Conservation (phyloP, 768 basidiomycete species). For the Mycena crocata region DNA sequence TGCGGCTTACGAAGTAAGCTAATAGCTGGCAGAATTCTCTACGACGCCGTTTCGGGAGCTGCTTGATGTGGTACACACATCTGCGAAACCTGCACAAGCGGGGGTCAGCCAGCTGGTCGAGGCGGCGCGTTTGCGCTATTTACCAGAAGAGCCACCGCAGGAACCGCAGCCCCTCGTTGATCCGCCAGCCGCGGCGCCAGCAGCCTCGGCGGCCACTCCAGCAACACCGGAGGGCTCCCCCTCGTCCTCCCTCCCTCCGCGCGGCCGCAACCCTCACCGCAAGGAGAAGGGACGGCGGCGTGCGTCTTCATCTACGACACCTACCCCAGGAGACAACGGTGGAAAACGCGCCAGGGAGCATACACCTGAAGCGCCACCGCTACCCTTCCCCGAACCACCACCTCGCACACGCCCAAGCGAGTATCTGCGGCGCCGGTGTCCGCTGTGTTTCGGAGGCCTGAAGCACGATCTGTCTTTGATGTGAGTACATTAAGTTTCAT, state of each 20-base stretch:
- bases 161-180: no score
- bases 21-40: constrained; percentile 4
- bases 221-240: no score
- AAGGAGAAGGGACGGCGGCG: neutral
- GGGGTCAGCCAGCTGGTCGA: neutral
- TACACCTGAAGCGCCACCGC: neutral
- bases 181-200: neutral
- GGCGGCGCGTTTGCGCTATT: neutral
- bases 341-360: neutral
- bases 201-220: neutral
- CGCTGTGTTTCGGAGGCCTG: constrained; percentile 8
- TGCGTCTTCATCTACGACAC: neutral
- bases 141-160: neutral
- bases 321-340: neutral
- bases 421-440: constrained; percentile 14
- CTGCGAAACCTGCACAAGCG: neutral
- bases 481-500: neutral
- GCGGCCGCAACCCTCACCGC: neutral
- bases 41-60: constrained; percentile 6
- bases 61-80: constrained; percentile 12
- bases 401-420: neutral
- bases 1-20: neutral
- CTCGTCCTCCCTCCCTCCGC: no score
- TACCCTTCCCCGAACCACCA: constrained; percentile 5
- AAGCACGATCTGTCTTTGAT: neutral